Evolutionary conservation across 257 asterid genomes (phyloP).

Genomic region (Solanum medicagineum): DNA sequence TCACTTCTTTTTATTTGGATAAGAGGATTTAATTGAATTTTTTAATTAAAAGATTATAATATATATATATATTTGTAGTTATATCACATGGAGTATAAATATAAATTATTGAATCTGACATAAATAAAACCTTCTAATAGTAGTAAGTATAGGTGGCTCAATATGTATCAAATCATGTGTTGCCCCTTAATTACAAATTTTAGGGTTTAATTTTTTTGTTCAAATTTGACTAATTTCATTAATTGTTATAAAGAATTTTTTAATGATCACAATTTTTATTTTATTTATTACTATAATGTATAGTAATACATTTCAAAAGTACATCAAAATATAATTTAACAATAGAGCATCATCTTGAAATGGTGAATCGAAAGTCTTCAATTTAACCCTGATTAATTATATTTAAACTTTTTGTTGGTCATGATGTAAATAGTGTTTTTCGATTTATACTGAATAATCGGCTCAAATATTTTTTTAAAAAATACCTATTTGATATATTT

Average conservation of each 20-base stretch:
- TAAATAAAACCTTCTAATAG: background rate
- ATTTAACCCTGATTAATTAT: background rate
- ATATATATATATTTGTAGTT: background rate
- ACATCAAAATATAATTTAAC: background rate
- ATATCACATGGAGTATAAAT: background rate
- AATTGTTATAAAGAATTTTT: background rate
- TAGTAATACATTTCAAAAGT: background rate
- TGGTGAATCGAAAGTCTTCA: fast-evolving
- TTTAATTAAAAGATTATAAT: background rate
- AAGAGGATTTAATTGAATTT: background rate
- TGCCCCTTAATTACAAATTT: background rate
- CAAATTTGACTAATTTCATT: background rate
- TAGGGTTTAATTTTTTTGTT: background rate
- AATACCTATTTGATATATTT: background rate
- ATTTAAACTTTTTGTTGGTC: too few relatives aligned
- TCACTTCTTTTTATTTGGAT: background rate
- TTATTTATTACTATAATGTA: background rate
- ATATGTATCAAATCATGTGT: background rate
- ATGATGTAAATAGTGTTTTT: too few relatives aligned
- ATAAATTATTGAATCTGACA: background rate
- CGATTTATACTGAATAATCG: background rate
- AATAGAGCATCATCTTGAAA: background rate
- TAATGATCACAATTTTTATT: background rate
- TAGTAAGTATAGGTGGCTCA: background rate
- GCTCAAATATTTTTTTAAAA: background rate